phyloP scores from a whole-genome alignment of 2,329 filamentous ascomycete genomes.

The Verticillium klebahnii region DNA sequence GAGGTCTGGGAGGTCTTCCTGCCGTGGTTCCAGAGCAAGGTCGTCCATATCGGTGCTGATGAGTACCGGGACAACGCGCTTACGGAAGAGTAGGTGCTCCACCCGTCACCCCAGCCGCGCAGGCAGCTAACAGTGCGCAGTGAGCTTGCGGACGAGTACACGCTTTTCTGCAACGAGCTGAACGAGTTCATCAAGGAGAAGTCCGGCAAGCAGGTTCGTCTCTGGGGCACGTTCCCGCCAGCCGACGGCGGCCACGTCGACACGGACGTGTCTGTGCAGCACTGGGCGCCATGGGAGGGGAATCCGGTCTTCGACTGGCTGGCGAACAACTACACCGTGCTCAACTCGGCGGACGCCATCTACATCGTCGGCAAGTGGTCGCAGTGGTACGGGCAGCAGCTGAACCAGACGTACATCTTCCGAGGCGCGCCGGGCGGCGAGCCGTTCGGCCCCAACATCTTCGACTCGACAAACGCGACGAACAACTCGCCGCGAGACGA shows the following conservation, averaged over 20 bases:
- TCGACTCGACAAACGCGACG: conserved; percentile 12
- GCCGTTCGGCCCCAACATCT: conserved; percentile 17
- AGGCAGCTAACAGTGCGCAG: neutral
- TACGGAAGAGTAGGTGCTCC: neutral
- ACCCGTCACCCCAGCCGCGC: neutral
- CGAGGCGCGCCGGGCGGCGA: conserved; percentile 11
- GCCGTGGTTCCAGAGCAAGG: conserved; percentile 49
- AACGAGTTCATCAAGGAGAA: conserved; percentile 31
- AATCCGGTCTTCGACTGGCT: conserved; percentile 16
- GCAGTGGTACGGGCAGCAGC: conserved; percentile 8
- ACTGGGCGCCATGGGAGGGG: conserved; percentile 27
- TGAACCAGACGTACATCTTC: conserved; percentile 15
- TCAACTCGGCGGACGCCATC: conserved; percentile 6
- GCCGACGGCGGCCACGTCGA: conserved; percentile 30
- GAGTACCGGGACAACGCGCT: conserved; percentile 34
- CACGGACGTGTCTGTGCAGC: conserved; percentile 35
- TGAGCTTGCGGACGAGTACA: conserved; percentile 40
- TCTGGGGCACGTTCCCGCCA: conserved; percentile 46
- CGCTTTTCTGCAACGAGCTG: conserved; percentile 46
- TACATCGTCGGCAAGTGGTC: conserved; percentile 19
- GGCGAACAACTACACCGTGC: conserved; percentile 14
- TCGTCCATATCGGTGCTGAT: conserved; percentile 50
- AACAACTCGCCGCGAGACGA: conserved; percentile 14
- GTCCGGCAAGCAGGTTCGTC: conserved; percentile 37
- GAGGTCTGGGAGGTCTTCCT: conserved; percentile 46